phyloP scores from a whole-genome alignment of 257 asterid species.

The Solanum verrucosum region DNA sequence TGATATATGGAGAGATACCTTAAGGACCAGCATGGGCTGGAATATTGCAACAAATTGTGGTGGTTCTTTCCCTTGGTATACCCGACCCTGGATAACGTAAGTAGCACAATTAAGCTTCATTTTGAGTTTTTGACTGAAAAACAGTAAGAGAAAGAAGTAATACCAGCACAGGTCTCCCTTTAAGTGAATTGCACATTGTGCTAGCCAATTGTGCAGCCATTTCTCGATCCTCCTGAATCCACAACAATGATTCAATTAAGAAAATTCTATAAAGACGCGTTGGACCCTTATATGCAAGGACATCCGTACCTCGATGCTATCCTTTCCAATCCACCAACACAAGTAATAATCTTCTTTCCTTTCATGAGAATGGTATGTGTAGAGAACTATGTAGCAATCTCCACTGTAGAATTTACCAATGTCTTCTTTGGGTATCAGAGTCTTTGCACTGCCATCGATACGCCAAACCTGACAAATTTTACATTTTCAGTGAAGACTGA shows the following conservation, averaged over 20 bases:
- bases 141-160: background rate
- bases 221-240: conserved; percentile 71
- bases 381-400: conserved; percentile 91
- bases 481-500: background rate
- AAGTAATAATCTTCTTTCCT: conserved; percentile 84
- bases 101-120: background rate
- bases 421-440: conserved; percentile 65
- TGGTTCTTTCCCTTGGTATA: conserved; percentile 93
- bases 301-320: conserved; percentile 69
- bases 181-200: conserved; percentile 72
- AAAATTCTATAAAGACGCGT: background rate
- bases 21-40: conserved; percentile 91
- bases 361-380: conserved; percentile 77
- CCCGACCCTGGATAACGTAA: conserved; percentile 52
- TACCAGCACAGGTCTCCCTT: conserved; percentile 94
- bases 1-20: conserved; percentile 38
- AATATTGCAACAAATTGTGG: conserved; percentile 89
- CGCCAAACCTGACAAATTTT: conserved; percentile 68
- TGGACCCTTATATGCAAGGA: background rate
- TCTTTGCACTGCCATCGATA: conserved; percentile 73
- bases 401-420: conserved; percentile 89
- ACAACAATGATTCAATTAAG: background rate
- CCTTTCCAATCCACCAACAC: conserved; percentile 94
- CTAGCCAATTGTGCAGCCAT: conserved; percentile 51
- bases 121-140: background rate